These are phyloP conservation scores for Coniochaeta sp. DNA, from an alignment of 2,329 filamentous ascomycete genomes.

Conservation along the genomic window DNA sequence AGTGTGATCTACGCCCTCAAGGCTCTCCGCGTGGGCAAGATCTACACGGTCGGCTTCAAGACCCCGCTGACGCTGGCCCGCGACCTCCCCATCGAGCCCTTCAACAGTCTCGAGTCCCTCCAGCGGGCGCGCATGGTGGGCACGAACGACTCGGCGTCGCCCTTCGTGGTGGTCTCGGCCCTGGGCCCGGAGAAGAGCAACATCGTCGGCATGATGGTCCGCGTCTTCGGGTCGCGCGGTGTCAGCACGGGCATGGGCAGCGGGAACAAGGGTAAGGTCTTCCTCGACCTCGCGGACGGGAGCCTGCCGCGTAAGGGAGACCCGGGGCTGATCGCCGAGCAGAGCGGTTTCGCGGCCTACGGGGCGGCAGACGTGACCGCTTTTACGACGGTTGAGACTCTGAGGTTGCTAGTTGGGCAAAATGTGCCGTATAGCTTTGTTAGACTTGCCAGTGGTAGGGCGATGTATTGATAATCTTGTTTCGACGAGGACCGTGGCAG, in stretches of 20 bases:
- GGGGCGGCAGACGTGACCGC: constrained; percentile 73
- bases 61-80: constrained; percentile 53
- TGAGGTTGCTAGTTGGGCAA: constrained; percentile 72
- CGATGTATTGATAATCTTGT: constrained; percentile 33
- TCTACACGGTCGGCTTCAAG: constrained; percentile 80
- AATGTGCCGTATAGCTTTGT: constrained; percentile 88
- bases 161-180: constrained; percentile 76
- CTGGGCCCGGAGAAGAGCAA: constrained; percentile 71
- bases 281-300: constrained; percentile 69
- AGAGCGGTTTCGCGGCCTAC: constrained; percentile 73
- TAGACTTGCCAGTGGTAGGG: constrained; percentile 55
- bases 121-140: constrained; percentile 43
- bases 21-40: constrained; percentile 66
- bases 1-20: constrained; percentile 73
- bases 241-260: no score
- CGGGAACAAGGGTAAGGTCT: constrained; percentile 55
- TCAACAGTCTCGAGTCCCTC: constrained; percentile 64
- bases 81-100: constrained; percentile 68
- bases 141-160: constrained; percentile 39
- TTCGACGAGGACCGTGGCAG: not conserved
- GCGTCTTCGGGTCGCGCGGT: constrained; percentile 56
- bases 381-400: constrained; percentile 77
- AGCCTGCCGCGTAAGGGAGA: constrained; percentile 52
- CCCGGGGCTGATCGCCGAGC: constrained; percentile 61
- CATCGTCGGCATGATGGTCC: constrained; percentile 69